These are phyloP conservation scores for Oryza rufipogon DNA, from an alignment of 176 grass and related monocot species.

Conservation along the genomic window DNA sequence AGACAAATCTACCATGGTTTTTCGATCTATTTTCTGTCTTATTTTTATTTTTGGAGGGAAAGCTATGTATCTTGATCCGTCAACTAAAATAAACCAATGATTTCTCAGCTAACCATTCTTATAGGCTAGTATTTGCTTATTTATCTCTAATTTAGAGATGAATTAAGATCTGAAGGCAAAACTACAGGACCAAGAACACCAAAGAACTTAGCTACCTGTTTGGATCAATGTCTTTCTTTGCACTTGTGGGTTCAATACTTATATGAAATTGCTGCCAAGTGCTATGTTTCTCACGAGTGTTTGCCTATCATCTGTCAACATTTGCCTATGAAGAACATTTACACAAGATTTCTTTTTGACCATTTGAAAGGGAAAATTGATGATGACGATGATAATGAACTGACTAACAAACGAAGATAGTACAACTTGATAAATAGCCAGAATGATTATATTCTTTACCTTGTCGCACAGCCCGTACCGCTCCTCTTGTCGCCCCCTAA, in stretches of 20 bases:
- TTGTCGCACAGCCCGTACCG: slow-evolving; percentile 67
- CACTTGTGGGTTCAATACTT: neutral
- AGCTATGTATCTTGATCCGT: neutral
- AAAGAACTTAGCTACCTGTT: neutral
- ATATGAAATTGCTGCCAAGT: no score
- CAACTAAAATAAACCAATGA: neutral
- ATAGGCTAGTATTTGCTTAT: neutral
- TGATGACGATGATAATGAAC: neutral
- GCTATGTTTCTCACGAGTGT: neutral
- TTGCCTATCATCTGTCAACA: neutral
- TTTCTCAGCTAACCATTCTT: neutral
- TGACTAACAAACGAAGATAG: neutral
- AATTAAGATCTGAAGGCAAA: neutral
- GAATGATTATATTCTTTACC: slow-evolving; percentile 43
- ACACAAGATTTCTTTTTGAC: neutral
- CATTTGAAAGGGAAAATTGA: neutral
- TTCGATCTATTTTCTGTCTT: neutral
- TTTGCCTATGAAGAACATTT: neutral
- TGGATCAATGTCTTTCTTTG: neutral
- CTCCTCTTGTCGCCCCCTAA: slow-evolving; percentile 73
- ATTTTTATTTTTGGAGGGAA: neutral
- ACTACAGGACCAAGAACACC: neutral
- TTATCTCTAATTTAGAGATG: neutral
- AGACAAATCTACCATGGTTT: neutral
- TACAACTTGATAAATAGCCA: neutral